A percentile compares a stretch with the other conserved stretches of the same genome.
These are phyloP conservation scores for Pichia thaimueangensis DNA, from an alignment of 805 yeast species.

Conservation along the genomic window DNA sequence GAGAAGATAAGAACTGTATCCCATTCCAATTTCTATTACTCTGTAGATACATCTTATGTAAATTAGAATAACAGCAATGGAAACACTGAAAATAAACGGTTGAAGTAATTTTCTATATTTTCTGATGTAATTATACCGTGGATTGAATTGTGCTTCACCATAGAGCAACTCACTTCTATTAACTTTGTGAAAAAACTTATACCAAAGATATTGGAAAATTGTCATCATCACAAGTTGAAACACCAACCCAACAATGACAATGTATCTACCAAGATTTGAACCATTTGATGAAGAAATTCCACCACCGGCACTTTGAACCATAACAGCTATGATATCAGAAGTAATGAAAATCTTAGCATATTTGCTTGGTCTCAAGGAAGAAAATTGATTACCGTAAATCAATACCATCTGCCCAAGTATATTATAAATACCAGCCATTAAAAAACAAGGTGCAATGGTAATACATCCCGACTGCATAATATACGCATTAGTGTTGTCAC, in stretches of 20 bases:
- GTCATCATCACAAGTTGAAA: slow-evolving; percentile 66
- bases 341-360: slow-evolving; percentile 55
- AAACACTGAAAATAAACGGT: slow-evolving; percentile 38
- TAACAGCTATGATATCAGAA: slow-evolving; percentile 54
- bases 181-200: slow-evolving; percentile 37
- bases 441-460: slow-evolving; percentile 70
- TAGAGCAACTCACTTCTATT: slow-evolving; percentile 17
- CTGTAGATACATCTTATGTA: slow-evolving; percentile 65
- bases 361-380: slow-evolving; percentile 43
- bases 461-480: slow-evolving; percentile 55
- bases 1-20: slow-evolving; percentile 62
- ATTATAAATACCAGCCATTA: slow-evolving; percentile 73
- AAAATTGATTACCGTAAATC: slow-evolving; percentile 47
- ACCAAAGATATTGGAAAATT: slow-evolving; percentile 43
- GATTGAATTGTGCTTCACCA: slow-evolving; percentile 30
- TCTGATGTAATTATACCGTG: slow-evolving; percentile 32
- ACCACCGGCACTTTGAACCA: slow-evolving; percentile 67
- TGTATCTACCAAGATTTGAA: slow-evolving; percentile 23
- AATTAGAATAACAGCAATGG: slow-evolving; percentile 44
- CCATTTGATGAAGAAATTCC: slow-evolving; percentile 47
- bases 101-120: slow-evolving; percentile 27
- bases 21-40: slow-evolving; percentile 59
- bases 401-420: slow-evolving; percentile 55
- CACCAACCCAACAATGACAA: slow-evolving; percentile 71
- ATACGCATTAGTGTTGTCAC: slow-evolving; percentile 31